Base-by-base conservation (phyloP, 2,329 filamentous ascomycete genomes). In the Trichoderma sp. region DNA sequence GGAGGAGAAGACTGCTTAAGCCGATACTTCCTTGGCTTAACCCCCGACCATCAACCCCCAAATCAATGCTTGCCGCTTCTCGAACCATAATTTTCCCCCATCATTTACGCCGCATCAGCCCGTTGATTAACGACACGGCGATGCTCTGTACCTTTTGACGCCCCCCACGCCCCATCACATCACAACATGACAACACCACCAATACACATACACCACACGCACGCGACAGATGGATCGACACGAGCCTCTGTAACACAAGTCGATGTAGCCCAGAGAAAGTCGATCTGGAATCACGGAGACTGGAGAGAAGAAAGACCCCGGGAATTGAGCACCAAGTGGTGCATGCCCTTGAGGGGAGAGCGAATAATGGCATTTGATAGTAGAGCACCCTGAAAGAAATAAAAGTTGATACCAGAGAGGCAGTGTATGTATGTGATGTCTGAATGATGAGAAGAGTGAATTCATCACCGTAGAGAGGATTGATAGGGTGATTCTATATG, bases 1-100 rank as follows among this genome's bases (percentile, higher is more conserved):
- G 74, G 66, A 76, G 64, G 73, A 76, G 20, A 74, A 76, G 28
- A 73, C 77, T 57, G 75, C 75, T 26, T 77, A 80, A 74, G 70
- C 32, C 32, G 50, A 59, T 15, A 62, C 36, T 64, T n/a, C 17
- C 6, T 58, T 47, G 34, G n/a, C 36, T 7, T 15, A 13, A 36
- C 32, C 36, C 36, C 36, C 15, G 58, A 59, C 23, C 36, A 36
- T 32, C 34, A 12, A 62, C 70, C n/a, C 64, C 39, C 63, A 64
- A 43, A 61, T 32, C 63, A 64, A 53, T 68, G 59, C 69, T 70
- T 71, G 68, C 47, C 58, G 65, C 64, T 57, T 59, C 69, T 59
- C 71, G 50, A 71, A 57, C 39, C 62, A 66, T 67, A 36, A 34
- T 66, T 47, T 36, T 7, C 7, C 68, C 61, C 47, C 47, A 34